A percentile compares a stretch with the other conserved stretches of the same genome.
These are phyloP conservation scores for Sutorius eximius DNA, from an alignment of 1,284 basidiomycete genomes.

Conservation along the genomic window DNA sequence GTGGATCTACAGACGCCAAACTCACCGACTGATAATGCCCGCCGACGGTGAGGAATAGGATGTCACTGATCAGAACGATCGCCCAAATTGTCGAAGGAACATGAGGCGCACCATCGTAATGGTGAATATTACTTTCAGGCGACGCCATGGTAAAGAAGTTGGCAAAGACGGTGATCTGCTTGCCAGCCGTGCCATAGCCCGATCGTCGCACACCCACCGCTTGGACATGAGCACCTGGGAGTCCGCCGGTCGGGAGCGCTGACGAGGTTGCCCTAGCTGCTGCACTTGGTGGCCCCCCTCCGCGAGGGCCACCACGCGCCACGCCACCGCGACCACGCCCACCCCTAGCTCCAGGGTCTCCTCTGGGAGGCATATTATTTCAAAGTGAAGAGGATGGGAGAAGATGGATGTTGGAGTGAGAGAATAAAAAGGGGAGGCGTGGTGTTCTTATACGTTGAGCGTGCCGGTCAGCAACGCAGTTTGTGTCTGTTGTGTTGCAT, in stretches of 20 bases:
- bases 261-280: slow-evolving; percentile 32
- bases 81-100: not conserved
- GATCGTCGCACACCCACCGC: slow-evolving; percentile 66
- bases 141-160: slow-evolving; percentile 66
- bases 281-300: slow-evolving; percentile 34
- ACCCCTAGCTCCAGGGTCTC: slow-evolving; percentile 23
- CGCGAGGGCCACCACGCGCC: slow-evolving; percentile 29
- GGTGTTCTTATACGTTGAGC: slow-evolving; percentile 23
- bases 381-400: not conserved
- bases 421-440: slow-evolving; percentile 6
- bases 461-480: slow-evolving; percentile 9
- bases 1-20: slow-evolving; percentile 11
- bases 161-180: slow-evolving; percentile 50
- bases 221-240: slow-evolving; percentile 46
- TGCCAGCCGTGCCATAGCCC: slow-evolving; percentile 59
- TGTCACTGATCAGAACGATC: slow-evolving; percentile 21
- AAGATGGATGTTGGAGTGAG: slow-evolving; percentile 26
- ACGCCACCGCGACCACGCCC: slow-evolving; percentile 26
- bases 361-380: slow-evolving; percentile 30
- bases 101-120: slow-evolving; percentile 67
- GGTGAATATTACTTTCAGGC: slow-evolving; percentile 61
- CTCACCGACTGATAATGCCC: slow-evolving; percentile 53
- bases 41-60: not conserved
- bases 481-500: slow-evolving; percentile 33
- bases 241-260: slow-evolving; percentile 34